Evolutionary conservation across 2,329 filamentous ascomycete species (phyloP), one percentile per base, ranked within the genome.

Genomic region (Paracoccidioides brasiliensis): DNA sequence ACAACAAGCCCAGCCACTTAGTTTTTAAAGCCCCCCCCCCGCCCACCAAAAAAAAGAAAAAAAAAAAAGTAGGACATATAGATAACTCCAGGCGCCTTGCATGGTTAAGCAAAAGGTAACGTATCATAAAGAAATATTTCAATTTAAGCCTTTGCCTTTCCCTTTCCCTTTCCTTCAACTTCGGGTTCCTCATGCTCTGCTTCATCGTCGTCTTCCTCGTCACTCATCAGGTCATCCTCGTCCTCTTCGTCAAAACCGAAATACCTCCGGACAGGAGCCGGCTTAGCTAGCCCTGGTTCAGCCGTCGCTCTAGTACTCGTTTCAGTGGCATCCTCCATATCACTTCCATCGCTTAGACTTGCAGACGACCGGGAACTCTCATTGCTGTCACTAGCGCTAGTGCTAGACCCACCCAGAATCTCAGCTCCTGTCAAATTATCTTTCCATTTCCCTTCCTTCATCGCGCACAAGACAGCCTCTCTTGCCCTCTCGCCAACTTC

Each of bases 401-500:
- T 72, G 33, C 69, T 70, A 54, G 65, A 69, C 15, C 68, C 69
- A 22, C 53, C 56, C 35, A 67, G 64, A 22, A 69, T 65, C 55
- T 72, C 63, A 3, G 61, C 58, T 48, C 70, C 70, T 32, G 66
- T 68, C 52, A 74, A 64, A 55, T 70, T 72, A 57, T 76, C 71
- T 50, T 69, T 72, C 68, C 72, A 74, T 43, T 61, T 62, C 7
- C 72, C 73, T 41, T 84, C 83, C 61, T 89, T 85, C 59, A 91
- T 77, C 0, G 87, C 83, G 14, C 85, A 80, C 52, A 90, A 70
- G 5, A 88, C 84, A 14, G 86, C 84, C 66, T 91, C 88, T 3
- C 85, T 79, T 0, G 90, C 91, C 69, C 86, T 85, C 73, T 94
- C 89, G 61, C 82, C 85, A 32, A 86, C 86, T 67, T 95, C 90